These are phyloP conservation scores for Saccharomyces hybrid DNA, from an alignment of 1,139 yeast species.

Conservation along the genomic window DNA sequence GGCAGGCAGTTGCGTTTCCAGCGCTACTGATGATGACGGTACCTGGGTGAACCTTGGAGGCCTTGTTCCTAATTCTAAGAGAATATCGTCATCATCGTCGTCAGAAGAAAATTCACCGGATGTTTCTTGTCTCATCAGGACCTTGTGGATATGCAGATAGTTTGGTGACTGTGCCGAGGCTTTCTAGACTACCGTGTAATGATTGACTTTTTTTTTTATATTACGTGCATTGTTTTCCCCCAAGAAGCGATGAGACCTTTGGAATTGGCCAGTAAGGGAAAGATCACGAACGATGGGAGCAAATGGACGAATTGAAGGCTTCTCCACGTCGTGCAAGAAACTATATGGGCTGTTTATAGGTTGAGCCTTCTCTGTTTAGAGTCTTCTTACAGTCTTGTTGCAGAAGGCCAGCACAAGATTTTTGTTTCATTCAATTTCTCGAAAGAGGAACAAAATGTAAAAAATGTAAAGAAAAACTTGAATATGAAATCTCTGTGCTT, in stretches of 20 bases:
- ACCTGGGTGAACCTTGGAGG: conserved; percentile 17
- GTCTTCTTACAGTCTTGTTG: too few species aligned
- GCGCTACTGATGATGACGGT: conserved; percentile 1
- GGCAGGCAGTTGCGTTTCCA: neutral
- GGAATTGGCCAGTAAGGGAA: neutral
- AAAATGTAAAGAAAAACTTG: too few species aligned
- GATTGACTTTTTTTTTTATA: neutral
- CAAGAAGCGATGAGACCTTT: neutral
- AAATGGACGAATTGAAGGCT: neutral
- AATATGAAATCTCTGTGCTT: too few species aligned
- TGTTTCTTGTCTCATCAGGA: neutral
- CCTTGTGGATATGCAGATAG: neutral
- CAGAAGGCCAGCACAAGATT: too few species aligned
- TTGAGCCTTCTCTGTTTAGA: too few species aligned
- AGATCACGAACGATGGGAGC: neutral
- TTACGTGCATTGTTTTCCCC: neutral
- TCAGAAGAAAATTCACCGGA: conserved; percentile 7
- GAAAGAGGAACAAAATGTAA: too few species aligned
- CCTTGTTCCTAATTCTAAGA: conserved; percentile 21
- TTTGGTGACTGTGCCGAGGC: neutral
- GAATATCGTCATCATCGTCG: conserved; percentile 26
- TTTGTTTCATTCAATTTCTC: too few species aligned
- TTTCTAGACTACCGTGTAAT: neutral
- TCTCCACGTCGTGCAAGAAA: too few species aligned
- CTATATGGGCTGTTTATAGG: too few species aligned